Evolutionary conservation across 2,329 filamentous ascomycete genomes (phyloP).

Genomic region (Arthrobotrys sinensis): DNA sequence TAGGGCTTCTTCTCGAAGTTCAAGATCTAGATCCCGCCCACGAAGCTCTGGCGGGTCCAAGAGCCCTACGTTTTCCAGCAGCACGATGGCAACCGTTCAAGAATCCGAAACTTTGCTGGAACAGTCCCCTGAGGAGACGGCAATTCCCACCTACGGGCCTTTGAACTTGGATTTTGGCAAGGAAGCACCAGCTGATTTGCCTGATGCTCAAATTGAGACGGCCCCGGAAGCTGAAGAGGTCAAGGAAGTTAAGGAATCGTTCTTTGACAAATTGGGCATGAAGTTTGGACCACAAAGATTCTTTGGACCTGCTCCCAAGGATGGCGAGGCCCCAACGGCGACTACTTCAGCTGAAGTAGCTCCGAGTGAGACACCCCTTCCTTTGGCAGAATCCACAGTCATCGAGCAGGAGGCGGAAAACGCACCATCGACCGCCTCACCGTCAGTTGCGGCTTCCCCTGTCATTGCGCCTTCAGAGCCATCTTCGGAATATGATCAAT

Average conservation of each 20-base stretch:
- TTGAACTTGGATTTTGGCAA: conserved; percentile 17
- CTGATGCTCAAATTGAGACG: neutral
- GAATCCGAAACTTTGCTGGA: conserved; percentile 11
- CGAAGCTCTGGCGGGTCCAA: conserved; percentile 31
- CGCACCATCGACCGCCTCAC: neutral
- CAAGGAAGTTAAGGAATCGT: neutral
- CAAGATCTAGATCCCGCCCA: conserved; percentile 36
- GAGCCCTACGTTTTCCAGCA: conserved; percentile 2
- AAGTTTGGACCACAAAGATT: conserved; percentile 24
- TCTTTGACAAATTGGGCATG: conserved; percentile 23
- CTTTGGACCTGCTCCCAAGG: conserved; percentile 13
- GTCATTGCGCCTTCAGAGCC: neutral
- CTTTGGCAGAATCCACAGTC: neutral
- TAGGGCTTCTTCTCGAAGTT: conserved; percentile 26
- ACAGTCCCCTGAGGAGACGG: conserved; percentile 5
- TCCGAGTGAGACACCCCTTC: neutral
- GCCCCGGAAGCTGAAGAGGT: conserved; percentile 4
- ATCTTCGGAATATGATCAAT: conserved; percentile 2
- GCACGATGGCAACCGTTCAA: conserved; percentile 24
- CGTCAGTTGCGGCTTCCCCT: neutral
- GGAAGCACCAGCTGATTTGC: neutral
- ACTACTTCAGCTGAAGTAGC: neutral
- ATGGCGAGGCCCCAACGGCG: neutral
- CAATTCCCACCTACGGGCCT: conserved; percentile 3
- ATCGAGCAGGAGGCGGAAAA: neutral